Evolutionary conservation across 2,329 filamentous ascomycete species (phyloP).

Genomic region (Fusarium nodosum): DNA sequence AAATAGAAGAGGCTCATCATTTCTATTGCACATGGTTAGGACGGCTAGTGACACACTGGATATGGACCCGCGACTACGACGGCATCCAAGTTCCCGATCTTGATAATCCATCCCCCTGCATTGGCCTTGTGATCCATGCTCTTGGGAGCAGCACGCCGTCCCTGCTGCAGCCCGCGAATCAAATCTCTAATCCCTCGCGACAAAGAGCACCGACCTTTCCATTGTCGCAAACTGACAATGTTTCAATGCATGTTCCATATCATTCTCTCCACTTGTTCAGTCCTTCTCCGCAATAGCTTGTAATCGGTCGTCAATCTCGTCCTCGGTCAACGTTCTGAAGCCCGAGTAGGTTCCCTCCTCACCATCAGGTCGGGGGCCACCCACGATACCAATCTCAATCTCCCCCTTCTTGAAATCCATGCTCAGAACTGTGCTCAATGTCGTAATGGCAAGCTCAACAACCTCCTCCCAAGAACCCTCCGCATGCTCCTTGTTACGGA

Average conservation of each 20-base stretch:
- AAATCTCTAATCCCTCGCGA: conserved; percentile 27
- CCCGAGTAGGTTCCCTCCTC: conserved; percentile 82
- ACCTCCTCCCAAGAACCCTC: conserved; percentile 97
- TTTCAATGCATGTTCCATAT: conserved; percentile 38
- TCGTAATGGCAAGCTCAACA: conserved; percentile 95
- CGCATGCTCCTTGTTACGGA: conserved; percentile 97
- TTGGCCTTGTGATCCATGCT: conserved; percentile 40
- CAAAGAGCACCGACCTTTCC: conserved; percentile 27
- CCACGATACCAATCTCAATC: conserved; percentile 97
- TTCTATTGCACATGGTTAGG: conserved; percentile 50
- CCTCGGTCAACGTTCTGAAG: conserved; percentile 93
- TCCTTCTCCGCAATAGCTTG: conserved; percentile 99
- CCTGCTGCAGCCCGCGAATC: conserved; percentile 41
- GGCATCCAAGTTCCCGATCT: conserved; percentile 41
- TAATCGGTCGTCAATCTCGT: conserved; percentile 98
- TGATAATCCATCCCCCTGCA: conserved; percentile 41
- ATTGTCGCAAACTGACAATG: conserved; percentile 20
- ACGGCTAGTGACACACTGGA: conserved; percentile 47
- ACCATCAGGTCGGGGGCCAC: conserved; percentile 85
- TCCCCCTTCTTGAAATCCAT: conserved; percentile 99
- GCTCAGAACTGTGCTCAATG: conserved; percentile 94
- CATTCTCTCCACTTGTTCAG: conserved; percentile 63
- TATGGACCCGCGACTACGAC: conserved; percentile 38
- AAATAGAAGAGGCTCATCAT: conserved; percentile 39
- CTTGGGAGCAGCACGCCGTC: conserved; percentile 38